Evolutionary conservation across 2,329 filamentous ascomycete species (phyloP).

Genomic region (Colletotrichum camelliae): DNA sequence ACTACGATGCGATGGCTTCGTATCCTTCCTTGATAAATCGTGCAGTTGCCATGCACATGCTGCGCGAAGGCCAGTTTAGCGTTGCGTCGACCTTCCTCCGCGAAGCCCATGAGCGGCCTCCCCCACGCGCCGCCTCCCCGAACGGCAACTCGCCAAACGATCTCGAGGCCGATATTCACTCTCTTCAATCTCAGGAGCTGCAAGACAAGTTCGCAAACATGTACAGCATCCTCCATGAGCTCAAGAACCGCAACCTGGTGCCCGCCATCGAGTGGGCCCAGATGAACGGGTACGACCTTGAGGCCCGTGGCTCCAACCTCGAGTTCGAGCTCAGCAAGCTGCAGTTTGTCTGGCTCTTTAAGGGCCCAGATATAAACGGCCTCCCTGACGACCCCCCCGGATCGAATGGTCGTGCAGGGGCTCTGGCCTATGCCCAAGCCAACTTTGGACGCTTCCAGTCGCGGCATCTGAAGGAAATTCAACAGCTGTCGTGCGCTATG

Average conservation of each 20-base stretch:
- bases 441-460: constrained; percentile 78
- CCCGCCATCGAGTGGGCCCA: constrained; percentile 91
- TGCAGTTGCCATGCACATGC: constrained; percentile 90
- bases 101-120: constrained; percentile 62
- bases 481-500: constrained; percentile 81
- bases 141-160: neutral
- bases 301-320: constrained; percentile 85
- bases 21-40: constrained; percentile 84
- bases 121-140: constrained; percentile 16
- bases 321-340: constrained; percentile 94
- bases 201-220: constrained; percentile 84
- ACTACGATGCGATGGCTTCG: constrained; percentile 79
- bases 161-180: constrained; percentile 51
- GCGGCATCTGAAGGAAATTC: constrained; percentile 79
- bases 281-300: constrained; percentile 71
- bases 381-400: constrained; percentile 52
- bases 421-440: constrained; percentile 76
- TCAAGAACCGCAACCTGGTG: constrained; percentile 75
- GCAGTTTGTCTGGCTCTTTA: constrained; percentile 89
- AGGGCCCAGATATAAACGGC: constrained; percentile 61
- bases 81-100: constrained; percentile 85
- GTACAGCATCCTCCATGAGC: constrained; percentile 84
- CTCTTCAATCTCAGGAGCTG: constrained; percentile 70
- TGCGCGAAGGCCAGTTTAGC: constrained; percentile 91
- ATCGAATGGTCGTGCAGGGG: constrained; percentile 63